Conservation (phyloP, 2,329 filamentous ascomycete species). For the Trichophyton mentagrophytes region DNA sequence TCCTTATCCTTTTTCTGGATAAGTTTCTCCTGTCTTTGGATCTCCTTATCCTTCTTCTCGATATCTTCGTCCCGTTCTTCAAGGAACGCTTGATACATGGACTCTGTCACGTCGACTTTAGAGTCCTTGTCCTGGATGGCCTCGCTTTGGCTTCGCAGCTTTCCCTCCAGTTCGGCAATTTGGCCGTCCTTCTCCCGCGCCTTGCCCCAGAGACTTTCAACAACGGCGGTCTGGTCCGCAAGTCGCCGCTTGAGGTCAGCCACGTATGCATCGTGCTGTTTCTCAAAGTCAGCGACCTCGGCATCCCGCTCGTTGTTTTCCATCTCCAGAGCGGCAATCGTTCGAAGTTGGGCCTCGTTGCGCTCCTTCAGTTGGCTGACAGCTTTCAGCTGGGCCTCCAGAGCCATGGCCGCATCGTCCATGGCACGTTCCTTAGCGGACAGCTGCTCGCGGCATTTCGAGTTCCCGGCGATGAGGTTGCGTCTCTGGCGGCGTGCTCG, state of each 20-base stretch:
- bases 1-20: neutral
- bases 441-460: neutral
- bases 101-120: neutral
- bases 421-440: neutral
- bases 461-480: neutral
- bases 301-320: conserved; percentile 1
- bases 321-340: neutral
- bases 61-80: neutral
- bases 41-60: neutral
- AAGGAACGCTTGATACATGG: neutral
- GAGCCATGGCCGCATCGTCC: neutral
- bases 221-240: neutral
- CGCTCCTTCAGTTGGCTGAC: neutral
- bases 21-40: neutral
- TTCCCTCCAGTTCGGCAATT: neutral
- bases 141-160: neutral
- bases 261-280: neutral
- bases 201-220: neutral
- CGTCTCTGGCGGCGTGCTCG: conserved; percentile 2
- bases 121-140: neutral
- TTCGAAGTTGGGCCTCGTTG: neutral
- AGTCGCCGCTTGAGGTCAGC: neutral
- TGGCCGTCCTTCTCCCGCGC: neutral
- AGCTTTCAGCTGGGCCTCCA: neutral
- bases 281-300: neutral